Conservation (phyloP, 2,329 filamentous ascomycete genomes). For the Xylariaceae sp. region DNA sequence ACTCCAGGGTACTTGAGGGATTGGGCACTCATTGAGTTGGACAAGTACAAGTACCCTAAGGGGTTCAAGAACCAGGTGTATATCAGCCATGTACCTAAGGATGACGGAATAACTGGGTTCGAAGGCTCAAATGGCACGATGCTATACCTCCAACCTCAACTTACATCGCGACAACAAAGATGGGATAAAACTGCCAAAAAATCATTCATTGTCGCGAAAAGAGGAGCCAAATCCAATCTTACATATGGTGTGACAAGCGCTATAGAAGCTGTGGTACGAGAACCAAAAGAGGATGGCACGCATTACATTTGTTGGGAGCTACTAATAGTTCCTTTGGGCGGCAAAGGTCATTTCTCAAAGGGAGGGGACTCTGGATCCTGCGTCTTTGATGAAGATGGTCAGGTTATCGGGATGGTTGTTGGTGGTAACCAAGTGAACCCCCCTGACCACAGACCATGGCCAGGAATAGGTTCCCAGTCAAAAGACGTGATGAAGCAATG, state of each 20-base stretch:
- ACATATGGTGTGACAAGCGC: neutral
- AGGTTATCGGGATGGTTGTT: slow-evolving; percentile 4
- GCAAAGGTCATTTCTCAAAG: neutral
- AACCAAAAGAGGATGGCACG: neutral
- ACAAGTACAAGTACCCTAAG: neutral
- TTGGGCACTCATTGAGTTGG: slow-evolving; percentile 20
- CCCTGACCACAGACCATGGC: neutral
- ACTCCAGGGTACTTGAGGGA: slow-evolving; percentile 10
- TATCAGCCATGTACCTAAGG: too few relatives aligned
- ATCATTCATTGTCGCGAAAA: neutral
- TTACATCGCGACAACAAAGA: neutral
- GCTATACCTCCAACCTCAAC: neutral
- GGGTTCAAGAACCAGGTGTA: neutral
- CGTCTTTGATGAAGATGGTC: neutral
- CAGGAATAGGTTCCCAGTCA: too few relatives aligned
- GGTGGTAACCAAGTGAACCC: neutral
- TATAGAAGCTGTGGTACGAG: slow-evolving; percentile 3
- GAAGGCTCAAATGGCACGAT: neutral
- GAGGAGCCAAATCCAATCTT: neutral
- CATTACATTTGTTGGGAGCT: neutral
- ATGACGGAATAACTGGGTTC: too few relatives aligned
- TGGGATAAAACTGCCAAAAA: too few relatives aligned
- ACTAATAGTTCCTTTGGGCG: neutral
- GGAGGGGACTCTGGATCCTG: neutral
- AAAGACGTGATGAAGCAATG: too few relatives aligned